Evolutionary conservation across 352 stramenopile genomes (phyloP).

Genomic region (Peronosclerospora sorghi): DNA sequence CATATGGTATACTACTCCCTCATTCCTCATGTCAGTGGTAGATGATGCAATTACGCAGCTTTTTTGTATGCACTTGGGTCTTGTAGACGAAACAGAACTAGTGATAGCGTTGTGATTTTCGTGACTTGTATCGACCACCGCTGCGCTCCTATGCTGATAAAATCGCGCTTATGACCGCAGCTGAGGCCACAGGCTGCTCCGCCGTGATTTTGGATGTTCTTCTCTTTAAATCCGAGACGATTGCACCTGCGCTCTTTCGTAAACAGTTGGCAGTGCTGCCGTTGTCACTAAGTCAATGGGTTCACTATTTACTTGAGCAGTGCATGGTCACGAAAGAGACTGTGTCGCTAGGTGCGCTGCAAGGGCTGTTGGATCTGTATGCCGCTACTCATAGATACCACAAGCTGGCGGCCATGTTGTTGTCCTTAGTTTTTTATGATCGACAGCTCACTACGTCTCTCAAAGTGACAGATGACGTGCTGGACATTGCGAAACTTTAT

Average conservation of each 20-base stretch:
- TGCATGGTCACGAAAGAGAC: conserved; percentile 37
- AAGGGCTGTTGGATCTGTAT: conserved; percentile 33
- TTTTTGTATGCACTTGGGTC: conserved; percentile 79
- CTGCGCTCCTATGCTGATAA: conserved; percentile 33
- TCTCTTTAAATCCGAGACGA: conserved; percentile 68
- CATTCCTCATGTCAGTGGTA: conserved; percentile 8
- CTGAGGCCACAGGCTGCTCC: conserved; percentile 38
- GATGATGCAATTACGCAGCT: conserved; percentile 56
- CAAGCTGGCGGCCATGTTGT: conserved; percentile 43
- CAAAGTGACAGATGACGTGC: conserved; percentile 36
- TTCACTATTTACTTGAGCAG: conserved; percentile 52
- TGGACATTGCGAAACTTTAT: conserved; percentile 34
- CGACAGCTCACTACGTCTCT: conserved; percentile 21
- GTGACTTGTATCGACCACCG: conserved; percentile 39
- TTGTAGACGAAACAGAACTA: conserved; percentile 20
- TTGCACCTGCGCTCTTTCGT: conserved; percentile 42
- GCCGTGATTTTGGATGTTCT: conserved; percentile 61
- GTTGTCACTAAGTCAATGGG: conserved; percentile 46
- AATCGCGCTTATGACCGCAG: conserved; percentile 31
- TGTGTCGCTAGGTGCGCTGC: conserved; percentile 34
- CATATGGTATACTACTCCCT: no score
- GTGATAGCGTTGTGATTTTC: conserved; percentile 26
- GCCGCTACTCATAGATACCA: conserved; percentile 35
- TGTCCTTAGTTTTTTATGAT: conserved; percentile 42
- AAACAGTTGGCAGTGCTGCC: conserved; percentile 30